Evolutionary conservation across 1,284 basidiomycete species (phyloP), one percentile per base, ranked within the genome.

Genomic region (Ustilago lituana): DNA sequence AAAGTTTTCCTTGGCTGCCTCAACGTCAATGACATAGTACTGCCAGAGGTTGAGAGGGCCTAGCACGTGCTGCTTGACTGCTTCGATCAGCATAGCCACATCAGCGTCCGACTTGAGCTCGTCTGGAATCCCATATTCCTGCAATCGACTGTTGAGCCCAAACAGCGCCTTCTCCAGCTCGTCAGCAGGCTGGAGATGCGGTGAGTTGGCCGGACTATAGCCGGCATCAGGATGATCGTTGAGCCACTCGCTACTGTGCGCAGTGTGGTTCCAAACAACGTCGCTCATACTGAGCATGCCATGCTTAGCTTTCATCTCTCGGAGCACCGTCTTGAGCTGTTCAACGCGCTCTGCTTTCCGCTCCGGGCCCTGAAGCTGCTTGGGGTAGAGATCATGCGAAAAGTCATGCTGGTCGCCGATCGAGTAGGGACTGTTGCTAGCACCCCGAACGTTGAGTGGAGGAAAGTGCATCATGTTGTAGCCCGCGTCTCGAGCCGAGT

Each of bases 391-490:
- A 32, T 79, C 77, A 41, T 56, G 36, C 11, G 68, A 54, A 23
- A 77, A 79, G 59, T 79, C 77, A 24, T 54, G 61, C 40, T 77
- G 77, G 39, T 78, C 66, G 32, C 68, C 74, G 41, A 79, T 74
- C 15, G 76, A 76, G 63, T 79, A 79, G 14, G 77, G 77, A 26
- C 68, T 71, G 65, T 79, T 76, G 47, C 64, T 70, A 6, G 49
- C 53, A 19, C 77, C 77, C 3, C 77, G 58, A 4, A 79, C 76
- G 32, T 79, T 73, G 33, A 79, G 64, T 7, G 77, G 77, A 15
- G 71, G 67, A 51, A 76, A 79, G 55, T 79, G 77, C 22, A 77
- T 55, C 76, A 79, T 76, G 65, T 79, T 79, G 68, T 78, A 79
- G 15, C 77, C 77, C n/a, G 64, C 65, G 14, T 74, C 64, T 19